Evolutionary conservation across 345 rosid species (phyloP).

Genomic region (Euphorbia lathyris): DNA sequence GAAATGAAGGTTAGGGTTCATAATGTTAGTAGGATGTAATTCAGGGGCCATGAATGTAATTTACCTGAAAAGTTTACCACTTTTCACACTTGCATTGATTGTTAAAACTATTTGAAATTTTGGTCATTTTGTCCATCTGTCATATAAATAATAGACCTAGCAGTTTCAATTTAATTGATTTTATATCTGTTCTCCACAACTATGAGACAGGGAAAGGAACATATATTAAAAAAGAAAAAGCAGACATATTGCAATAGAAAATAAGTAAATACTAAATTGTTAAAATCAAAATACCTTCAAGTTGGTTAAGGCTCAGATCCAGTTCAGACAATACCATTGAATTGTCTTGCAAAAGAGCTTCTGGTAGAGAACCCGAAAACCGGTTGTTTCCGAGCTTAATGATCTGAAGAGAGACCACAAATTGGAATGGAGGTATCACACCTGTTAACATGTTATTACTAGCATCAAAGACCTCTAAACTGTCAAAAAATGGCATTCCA

Average conservation of each 20-base stretch:
- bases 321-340: conserved; percentile 76
- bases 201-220: too few species aligned
- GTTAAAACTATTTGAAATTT: neutral
- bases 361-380: conserved; percentile 62
- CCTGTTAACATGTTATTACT: conserved; percentile 68
- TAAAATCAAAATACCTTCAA: conserved; percentile 53
- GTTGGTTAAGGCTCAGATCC: conserved; percentile 76
- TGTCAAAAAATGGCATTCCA: conserved; percentile 77
- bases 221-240: too few species aligned
- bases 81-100: neutral
- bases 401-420: conserved; percentile 68
- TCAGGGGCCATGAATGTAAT: too few species aligned
- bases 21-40: too few species aligned
- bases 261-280: neutral
- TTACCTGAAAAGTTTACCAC: neutral
- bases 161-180: too few species aligned
- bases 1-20: too few species aligned
- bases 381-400: conserved; percentile 69
- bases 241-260: neutral
- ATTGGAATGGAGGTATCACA: conserved; percentile 63
- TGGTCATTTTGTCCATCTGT: neutral
- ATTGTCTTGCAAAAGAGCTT: conserved; percentile 64
- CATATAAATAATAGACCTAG: neutral
- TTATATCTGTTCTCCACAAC: too few species aligned
- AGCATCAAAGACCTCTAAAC: conserved; percentile 86